Evolutionary conservation across 2,329 filamentous ascomycete genomes (phyloP), one percentile per base, ranked within the genome.

Genomic region (Fusarium incarnatum): DNA sequence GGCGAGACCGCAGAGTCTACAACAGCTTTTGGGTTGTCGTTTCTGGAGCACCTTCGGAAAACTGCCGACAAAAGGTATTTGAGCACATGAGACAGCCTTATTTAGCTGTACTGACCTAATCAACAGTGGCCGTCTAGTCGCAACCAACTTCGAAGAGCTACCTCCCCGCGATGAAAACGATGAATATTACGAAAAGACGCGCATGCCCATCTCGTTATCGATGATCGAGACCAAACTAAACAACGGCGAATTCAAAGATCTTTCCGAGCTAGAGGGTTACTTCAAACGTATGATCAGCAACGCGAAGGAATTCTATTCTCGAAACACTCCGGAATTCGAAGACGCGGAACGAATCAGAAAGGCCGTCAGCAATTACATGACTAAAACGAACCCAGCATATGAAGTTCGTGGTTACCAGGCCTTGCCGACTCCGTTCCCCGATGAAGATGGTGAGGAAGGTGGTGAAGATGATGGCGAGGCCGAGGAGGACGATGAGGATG

Each of bases 301-400:
- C 76, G 93, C 92, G 37, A 97, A 97, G 79, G 90, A 93, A 56
- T 96, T 89, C 81, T 95, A 95, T 76, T 86, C 90, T 64, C 91
- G 91, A 72, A 87, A 86, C 45, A 93, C 92, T 0, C 82, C 89
- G 60, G 85, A 92, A 40, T 95, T 91, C 77, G 91, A 94, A 45
- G 94, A 97, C 81, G 93, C 94, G 11, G 94, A 97, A 80, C 89
- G 93, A 50, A 88, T 97, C 47, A 88, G 94, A 48, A 97, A 97
- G 81, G 91, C 93, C 5, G 86, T 95, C 42, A 94, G 92, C 78
- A 95, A 94, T 75, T 94, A 90, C 79, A 97, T 97, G 94, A 91
- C 90, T 59, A 92, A 92, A 78, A 87, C 91, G 73, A 97, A 97
- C 74, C 94, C 94, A 16, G 93, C 92, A 18, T 97, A 97, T 79